These are phyloP conservation scores for Gaultheria prostrata DNA, from an alignment of 148 eudicot species.

Conservation along the genomic window DNA sequence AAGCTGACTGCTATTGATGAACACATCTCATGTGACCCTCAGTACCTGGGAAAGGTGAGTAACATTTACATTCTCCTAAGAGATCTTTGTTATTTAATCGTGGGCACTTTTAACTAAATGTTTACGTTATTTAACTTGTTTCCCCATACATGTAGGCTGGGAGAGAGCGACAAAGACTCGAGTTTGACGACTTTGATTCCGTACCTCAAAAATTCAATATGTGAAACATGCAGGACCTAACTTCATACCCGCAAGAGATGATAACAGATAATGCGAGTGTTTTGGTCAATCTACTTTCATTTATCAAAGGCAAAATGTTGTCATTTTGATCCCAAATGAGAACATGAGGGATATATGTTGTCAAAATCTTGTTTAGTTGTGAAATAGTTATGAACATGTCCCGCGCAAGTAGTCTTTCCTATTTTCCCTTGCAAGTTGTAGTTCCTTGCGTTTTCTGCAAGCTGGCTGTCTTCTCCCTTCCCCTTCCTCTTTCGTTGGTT, in stretches of 20 bases:
- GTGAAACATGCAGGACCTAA: constrained; percentile 25
- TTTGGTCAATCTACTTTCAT: background rate
- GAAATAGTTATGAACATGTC: background rate
- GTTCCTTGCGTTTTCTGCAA: background rate
- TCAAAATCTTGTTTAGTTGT: constrained; percentile 2
- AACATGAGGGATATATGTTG: background rate
- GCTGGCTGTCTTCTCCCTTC: background rate
- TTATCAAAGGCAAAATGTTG: background rate
- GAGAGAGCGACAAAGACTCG: constrained; percentile 79
- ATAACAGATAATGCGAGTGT: background rate
- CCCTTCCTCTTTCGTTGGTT: background rate
- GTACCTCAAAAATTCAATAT: constrained; percentile 78
- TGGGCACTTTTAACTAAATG: background rate
- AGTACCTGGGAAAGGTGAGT: constrained; percentile 73
- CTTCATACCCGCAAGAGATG: background rate
- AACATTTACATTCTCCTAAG: background rate
- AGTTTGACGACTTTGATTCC: constrained; percentile 74
- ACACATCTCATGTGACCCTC: constrained; percentile 64
- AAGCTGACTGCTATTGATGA: constrained; percentile 79
- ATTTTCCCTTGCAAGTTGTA: background rate
- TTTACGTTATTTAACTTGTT: background rate
- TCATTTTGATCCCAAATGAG: background rate
- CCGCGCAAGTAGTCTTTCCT: background rate
- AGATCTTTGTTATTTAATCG: background rate
- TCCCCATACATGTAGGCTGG: constrained; percentile 57